Conservation (phyloP, 345 rosid genomes). For the Salix caprea region DNA sequence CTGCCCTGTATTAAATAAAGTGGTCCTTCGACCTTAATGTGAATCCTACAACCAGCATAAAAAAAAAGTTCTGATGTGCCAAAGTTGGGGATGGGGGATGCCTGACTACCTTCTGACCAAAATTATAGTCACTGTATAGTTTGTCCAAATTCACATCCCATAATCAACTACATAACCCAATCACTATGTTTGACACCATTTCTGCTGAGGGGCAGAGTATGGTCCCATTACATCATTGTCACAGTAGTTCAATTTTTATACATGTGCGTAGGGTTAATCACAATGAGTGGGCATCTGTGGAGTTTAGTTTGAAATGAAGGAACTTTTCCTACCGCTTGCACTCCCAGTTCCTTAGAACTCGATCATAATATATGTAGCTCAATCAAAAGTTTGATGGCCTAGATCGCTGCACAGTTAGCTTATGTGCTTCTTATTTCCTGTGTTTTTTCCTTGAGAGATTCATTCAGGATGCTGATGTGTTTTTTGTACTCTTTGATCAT, state of each 20-base stretch:
- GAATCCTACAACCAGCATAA: no score
- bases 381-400: background rate
- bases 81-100: background rate
- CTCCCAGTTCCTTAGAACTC: background rate
- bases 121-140: background rate
- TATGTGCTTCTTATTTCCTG: background rate
- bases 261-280: background rate
- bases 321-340: background rate
- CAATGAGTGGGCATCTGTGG: background rate
- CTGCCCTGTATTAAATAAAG: no score
- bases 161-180: background rate
- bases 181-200: background rate
- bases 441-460: background rate
- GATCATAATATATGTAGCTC: background rate
- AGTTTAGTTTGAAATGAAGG: background rate
- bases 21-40: no score
- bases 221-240: no score
- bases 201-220: background rate
- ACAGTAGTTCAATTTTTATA: background rate
- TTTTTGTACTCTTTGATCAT: background rate
- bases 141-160: background rate
- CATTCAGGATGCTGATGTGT: background rate
- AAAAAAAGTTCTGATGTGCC: background rate
- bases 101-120: background rate
- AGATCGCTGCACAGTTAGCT: background rate